Evolutionary conservation across 495 filamentous ascomycete genomes (phyloP).

Genomic region (Penicillium bovifimosum): DNA sequence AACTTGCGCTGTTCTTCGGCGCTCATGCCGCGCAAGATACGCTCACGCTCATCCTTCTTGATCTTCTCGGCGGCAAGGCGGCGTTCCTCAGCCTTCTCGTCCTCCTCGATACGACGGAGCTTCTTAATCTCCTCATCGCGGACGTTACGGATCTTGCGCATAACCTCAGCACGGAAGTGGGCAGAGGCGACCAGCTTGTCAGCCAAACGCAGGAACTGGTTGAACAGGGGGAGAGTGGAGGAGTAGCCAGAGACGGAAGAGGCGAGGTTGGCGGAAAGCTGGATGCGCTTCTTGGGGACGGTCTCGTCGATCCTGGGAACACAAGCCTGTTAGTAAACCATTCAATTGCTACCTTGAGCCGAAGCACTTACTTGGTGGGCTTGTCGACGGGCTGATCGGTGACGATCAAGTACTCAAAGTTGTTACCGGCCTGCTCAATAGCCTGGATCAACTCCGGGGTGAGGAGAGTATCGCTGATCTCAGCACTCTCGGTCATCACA

Average conservation of each 20-base stretch:
- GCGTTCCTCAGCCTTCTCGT: conserved; percentile 92
- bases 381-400: conserved; percentile 88
- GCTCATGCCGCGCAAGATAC: conserved; percentile 70
- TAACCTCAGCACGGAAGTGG: conserved; percentile 85
- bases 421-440: conserved; percentile 71
- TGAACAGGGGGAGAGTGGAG: conserved; percentile 67
- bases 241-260: conserved; percentile 53
- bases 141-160: conserved; percentile 70
- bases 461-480: conserved; percentile 83
- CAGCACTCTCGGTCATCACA: conserved; percentile 93
- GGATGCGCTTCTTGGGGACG: conserved; percentile 76
- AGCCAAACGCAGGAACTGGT: conserved; percentile 74
- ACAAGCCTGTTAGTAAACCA: conserved; percentile 3
- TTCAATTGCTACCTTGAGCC: neutral
- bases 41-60: conserved; percentile 91
- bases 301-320: conserved; percentile 72
- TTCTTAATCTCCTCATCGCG: conserved; percentile 80
- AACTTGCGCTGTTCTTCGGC: conserved; percentile 95
- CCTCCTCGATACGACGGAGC: conserved; percentile 75
- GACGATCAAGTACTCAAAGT: conserved; percentile 82
- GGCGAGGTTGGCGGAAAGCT: conserved; percentile 68
- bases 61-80: conserved; percentile 69
- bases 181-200: conserved; percentile 70
- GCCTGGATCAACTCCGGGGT: conserved; percentile 80
- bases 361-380: conserved; percentile 66